phyloP scores from a whole-genome alignment of 2,329 filamentous ascomycete genomes.

The Hypoxylon sp. region DNA sequence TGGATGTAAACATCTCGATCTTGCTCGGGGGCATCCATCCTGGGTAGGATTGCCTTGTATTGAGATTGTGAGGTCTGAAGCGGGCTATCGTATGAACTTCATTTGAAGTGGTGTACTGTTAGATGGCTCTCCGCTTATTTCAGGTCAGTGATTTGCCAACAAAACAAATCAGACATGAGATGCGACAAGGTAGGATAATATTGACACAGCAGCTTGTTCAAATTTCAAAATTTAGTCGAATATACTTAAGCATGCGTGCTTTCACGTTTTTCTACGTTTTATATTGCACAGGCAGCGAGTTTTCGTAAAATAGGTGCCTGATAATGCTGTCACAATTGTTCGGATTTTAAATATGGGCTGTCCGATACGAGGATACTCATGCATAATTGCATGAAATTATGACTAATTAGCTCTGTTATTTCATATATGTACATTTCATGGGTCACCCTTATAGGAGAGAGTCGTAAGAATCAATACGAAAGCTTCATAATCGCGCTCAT shows the following conservation, averaged over 20 bases:
- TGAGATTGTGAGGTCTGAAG: not conserved
- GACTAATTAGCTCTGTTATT: constrained; percentile 9
- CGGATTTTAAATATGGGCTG: not conserved
- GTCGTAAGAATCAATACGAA: not conserved
- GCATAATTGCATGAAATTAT: constrained; percentile 13
- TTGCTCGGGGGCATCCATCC: constrained; percentile 73
- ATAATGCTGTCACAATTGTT: constrained; percentile 16
- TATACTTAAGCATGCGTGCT: not conserved
- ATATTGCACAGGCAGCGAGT: constrained; percentile 15
- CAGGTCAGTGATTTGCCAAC: not conserved
- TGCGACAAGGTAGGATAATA: not conserved
- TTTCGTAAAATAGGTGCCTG: constrained; percentile 21
- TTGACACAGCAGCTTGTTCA: not conserved
- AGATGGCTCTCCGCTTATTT: constrained; percentile 9
- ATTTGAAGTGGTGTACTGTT: not conserved
- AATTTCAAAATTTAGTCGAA: not conserved
- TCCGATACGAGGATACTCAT: not conserved
- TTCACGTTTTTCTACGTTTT: not conserved
- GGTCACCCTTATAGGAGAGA: not conserved
- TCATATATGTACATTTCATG: not conserved
- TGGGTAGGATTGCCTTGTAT: constrained; percentile 13
- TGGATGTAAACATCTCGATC: constrained; percentile 75
- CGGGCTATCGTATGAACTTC: not conserved
- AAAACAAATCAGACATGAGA: not conserved
- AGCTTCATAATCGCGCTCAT: not conserved